phyloP scores from a whole-genome alignment of 2,329 filamentous ascomycete genomes.

The Calonectria pteridis region DNA sequence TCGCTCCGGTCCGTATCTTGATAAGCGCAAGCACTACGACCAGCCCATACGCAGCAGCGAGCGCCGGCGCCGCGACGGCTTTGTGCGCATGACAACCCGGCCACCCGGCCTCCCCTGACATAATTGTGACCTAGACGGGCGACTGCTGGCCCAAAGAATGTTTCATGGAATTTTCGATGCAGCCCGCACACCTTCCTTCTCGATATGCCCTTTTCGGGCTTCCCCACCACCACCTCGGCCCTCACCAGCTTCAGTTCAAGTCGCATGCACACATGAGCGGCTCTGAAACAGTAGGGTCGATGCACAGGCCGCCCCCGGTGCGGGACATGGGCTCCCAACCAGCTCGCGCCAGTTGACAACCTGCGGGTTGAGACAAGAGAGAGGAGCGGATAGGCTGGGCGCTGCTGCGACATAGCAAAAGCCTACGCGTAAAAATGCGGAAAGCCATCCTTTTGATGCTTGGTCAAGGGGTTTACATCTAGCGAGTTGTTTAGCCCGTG shows the following conservation, averaged over 20 bases:
- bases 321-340: slow-evolving; percentile 1
- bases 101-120: slow-evolving; percentile 38
- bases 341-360: slow-evolving; percentile 8
- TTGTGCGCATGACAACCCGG: slow-evolving; percentile 24
- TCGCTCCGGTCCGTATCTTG: slow-evolving; percentile 2
- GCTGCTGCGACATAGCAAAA: not conserved
- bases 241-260: slow-evolving; percentile 4
- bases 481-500: slow-evolving; percentile 1
- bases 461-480: not conserved
- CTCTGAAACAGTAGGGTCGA: slow-evolving; percentile 25
- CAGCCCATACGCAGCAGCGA: slow-evolving; percentile 16
- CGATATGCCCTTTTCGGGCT: not conserved
- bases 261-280: slow-evolving; percentile 13
- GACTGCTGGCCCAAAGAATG: slow-evolving; percentile 37
- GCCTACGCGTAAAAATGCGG: not conserved
- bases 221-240: not conserved
- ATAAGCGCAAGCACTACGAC: slow-evolving; percentile 3
- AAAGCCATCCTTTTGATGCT: not conserved
- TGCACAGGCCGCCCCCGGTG: slow-evolving; percentile 14
- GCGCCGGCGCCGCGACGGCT: slow-evolving; percentile 11
- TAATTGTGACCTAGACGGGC: slow-evolving; percentile 27
- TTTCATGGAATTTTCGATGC: slow-evolving; percentile 45
- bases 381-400: not conserved
- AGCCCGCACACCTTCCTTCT: slow-evolving; percentile 7
- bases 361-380: not conserved